Evolutionary conservation across 2,329 filamentous ascomycete genomes (phyloP).

Genomic region (Teratosphaeriaceae sp.): DNA sequence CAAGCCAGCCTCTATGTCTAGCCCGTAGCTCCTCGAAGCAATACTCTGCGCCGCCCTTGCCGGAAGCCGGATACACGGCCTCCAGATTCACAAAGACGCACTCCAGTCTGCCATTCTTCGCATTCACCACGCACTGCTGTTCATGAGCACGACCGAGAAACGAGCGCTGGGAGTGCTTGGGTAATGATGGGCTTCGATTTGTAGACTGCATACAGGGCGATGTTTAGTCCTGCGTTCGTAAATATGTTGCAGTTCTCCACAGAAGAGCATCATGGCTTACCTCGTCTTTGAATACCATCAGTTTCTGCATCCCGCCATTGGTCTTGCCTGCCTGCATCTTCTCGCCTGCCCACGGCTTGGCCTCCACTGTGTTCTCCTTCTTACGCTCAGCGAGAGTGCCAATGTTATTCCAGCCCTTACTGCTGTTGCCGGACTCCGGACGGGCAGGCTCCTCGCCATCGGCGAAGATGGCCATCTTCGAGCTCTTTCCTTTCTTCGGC

Average conservation of each 20-base stretch:
- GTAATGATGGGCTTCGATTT: constrained; percentile 11
- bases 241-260: constrained; percentile 50
- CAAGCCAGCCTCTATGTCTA: constrained; percentile 60
- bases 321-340: constrained; percentile 82
- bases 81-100: constrained; percentile 82
- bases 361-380: constrained; percentile 85
- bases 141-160: constrained; percentile 28
- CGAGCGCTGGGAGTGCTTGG: constrained; percentile 9
- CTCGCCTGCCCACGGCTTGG: constrained; percentile 87
- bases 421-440: constrained; percentile 46
- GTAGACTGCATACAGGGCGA: constrained; percentile 48
- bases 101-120: constrained; percentile 74
- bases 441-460: constrained; percentile 53
- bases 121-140: constrained; percentile 77
- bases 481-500: constrained; percentile 60
- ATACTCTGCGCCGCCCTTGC: constrained; percentile 62
- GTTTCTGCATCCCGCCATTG: constrained; percentile 68
- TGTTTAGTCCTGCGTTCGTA: constrained; percentile 96
- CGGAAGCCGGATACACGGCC: constrained; percentile 72
- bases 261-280: constrained; percentile 53
- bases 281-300: constrained; percentile 92
- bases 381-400: constrained; percentile 79
- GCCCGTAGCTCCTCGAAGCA: constrained; percentile 93
- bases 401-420: constrained; percentile 87
- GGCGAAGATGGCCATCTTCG: constrained; percentile 88